phyloP scores from a whole-genome alignment of 2,329 filamentous ascomycete genomes.

The Aspergillus puulaauensis region DNA sequence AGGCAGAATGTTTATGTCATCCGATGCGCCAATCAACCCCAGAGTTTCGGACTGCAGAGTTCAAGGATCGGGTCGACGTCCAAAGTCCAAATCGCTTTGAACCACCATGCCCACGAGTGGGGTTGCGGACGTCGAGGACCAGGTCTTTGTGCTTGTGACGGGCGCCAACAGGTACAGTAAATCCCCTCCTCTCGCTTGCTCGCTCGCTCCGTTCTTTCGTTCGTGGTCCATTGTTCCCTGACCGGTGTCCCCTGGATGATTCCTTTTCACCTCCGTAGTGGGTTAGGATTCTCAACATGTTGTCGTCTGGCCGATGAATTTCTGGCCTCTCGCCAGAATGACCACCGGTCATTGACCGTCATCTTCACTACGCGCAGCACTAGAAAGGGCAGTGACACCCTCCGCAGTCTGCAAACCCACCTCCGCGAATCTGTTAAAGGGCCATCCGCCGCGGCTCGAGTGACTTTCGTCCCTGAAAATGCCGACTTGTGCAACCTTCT shows the following conservation, averaged over 20 bases:
- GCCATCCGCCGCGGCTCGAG: conserved; percentile 41
- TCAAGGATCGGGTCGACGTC: neutral
- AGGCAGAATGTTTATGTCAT: conserved; percentile 8
- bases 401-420: conserved; percentile 63
- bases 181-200: neutral
- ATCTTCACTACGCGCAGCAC: conserved; percentile 79
- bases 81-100: neutral
- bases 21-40: neutral
- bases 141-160: conserved; percentile 66
- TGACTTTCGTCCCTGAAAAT: conserved; percentile 56
- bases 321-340: conserved; percentile 62
- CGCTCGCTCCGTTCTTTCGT: neutral
- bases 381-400: conserved; percentile 72
- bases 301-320: conserved; percentile 89
- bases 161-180: conserved; percentile 76
- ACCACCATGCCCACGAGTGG: conserved; percentile 16
- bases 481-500: conserved; percentile 58
- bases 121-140: conserved; percentile 19
- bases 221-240: conserved; percentile 6
- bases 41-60: neutral
- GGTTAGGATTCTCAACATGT: conserved; percentile 80
- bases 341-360: conserved; percentile 69
- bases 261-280: conserved; percentile 53
- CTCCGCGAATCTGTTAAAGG: conserved; percentile 45
- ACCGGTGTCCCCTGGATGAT: conserved; percentile 12